phyloP scores from a whole-genome alignment of 202 grass and related monocot genomes.

The Setaria viridis region DNA sequence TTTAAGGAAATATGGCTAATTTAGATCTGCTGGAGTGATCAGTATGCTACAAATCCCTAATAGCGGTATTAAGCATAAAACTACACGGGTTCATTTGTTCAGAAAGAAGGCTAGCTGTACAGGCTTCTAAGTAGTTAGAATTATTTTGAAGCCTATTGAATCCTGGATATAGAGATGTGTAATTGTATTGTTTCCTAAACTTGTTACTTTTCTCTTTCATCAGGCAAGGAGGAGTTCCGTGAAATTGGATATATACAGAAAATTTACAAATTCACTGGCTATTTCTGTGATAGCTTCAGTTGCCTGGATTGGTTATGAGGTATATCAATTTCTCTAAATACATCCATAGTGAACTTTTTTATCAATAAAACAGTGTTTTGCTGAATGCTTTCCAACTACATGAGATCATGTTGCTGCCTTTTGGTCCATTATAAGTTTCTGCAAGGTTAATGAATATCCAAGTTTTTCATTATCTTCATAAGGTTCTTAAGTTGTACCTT shows the following conservation, averaged over 20 bases:
- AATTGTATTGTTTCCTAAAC: slow-evolving; percentile 26
- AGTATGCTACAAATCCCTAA: slow-evolving; percentile 12
- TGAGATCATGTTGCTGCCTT: slow-evolving; percentile 7
- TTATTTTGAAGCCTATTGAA: slow-evolving; percentile 34
- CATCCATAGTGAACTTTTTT: slow-evolving; percentile 33
- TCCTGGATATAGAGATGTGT: neutral
- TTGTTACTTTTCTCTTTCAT: slow-evolving; percentile 46
- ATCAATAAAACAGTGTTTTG: neutral
- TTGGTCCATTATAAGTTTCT: no score
- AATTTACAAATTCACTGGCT: slow-evolving; percentile 93
- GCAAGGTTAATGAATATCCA: neutral
- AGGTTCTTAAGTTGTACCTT: neutral
- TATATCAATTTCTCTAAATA: slow-evolving; percentile 37
- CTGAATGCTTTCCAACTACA: neutral
- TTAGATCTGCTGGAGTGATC: slow-evolving; percentile 29
- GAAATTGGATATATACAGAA: slow-evolving; percentile 95
- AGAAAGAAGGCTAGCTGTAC: neutral
- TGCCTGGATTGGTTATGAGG: slow-evolving; percentile 99
- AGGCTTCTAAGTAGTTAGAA: slow-evolving; percentile 22
- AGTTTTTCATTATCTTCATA: neutral
- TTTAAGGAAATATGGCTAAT: neutral
- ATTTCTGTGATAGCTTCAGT: slow-evolving; percentile 92
- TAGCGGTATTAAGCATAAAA: slow-evolving; percentile 20
- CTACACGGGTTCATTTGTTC: neutral
- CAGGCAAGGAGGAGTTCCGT: slow-evolving; percentile 89